Percentiles rank a stretch among this genome's conserved stretches.
Evolutionary conservation across 306 rosid species (phyloP).

Genomic region (Prunus mira): DNA sequence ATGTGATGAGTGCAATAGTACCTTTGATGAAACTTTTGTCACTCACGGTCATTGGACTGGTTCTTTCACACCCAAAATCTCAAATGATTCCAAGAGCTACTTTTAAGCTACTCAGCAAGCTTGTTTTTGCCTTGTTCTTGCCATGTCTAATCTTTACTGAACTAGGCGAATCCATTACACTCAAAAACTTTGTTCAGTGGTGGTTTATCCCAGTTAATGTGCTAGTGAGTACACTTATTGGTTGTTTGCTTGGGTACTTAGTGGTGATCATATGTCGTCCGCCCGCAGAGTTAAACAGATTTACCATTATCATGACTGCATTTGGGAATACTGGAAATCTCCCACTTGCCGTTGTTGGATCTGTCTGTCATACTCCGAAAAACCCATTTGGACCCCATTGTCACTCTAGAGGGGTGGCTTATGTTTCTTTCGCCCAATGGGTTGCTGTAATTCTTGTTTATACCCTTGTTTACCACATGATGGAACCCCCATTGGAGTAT

Average conservation of each 20-base stretch:
- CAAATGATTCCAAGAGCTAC: slow-evolving; percentile 70
- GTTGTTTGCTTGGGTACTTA: slow-evolving; percentile 60
- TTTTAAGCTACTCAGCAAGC: slow-evolving; percentile 75
- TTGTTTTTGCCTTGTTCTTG: slow-evolving; percentile 82
- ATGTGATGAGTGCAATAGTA: slow-evolving; percentile 52
- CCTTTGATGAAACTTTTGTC: slow-evolving; percentile 73
- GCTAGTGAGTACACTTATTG: slow-evolving; percentile 61
- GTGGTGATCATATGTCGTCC: slow-evolving; percentile 78
- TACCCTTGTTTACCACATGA: slow-evolving; percentile 91
- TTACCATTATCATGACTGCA: slow-evolving; percentile 77
- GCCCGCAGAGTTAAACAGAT: slow-evolving; percentile 59
- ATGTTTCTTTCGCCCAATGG: slow-evolving; percentile 86
- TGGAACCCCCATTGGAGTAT: slow-evolving; percentile 85
- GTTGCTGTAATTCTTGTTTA: slow-evolving; percentile 83
- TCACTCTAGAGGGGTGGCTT: slow-evolving; percentile 76
- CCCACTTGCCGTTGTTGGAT: slow-evolving; percentile 68
- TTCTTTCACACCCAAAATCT: slow-evolving; percentile 63
- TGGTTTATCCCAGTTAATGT: slow-evolving; percentile 90
- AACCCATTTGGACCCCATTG: slow-evolving; percentile 79
- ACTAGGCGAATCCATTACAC: slow-evolving; percentile 70
- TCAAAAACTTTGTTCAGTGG: slow-evolving; percentile 56
- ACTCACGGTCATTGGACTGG: slow-evolving; percentile 60
- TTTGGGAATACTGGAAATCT: slow-evolving; percentile 95
- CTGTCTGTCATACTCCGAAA: slow-evolving; percentile 64
- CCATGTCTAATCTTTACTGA: slow-evolving; percentile 85